Base-by-base conservation (phyloP, 1,284 basidiomycete genomes). In the Sparassis latifolia region DNA sequence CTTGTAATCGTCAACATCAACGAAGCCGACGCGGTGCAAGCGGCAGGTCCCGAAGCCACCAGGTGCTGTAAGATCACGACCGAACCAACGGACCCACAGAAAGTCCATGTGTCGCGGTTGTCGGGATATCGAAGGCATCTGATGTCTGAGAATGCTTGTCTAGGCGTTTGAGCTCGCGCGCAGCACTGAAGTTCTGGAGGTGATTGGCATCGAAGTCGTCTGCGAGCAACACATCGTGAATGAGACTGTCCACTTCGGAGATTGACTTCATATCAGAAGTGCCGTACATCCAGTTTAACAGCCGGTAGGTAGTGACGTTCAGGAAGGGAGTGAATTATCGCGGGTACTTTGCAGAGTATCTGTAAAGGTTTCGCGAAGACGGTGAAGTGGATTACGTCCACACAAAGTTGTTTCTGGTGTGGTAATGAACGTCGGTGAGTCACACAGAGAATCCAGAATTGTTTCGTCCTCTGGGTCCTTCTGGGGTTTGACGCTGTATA, bases 1-100 rank as follows among this genome's bases (percentile, higher is more conserved):
- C 10, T 55, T 52, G 0, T 54, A 44, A 43, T 70, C 62, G 4
- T 52, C 50, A 1, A 53, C 56, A 6, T 52, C 46, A 5, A 72
- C 53, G 56, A 71, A 75, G 0, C 62, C 62, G 2, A 74, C 41
- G 29, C 64, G 64, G 9, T 63, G 67, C 3, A 74, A 59, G 1
- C 55, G 52, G 3, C 59, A 54, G 9, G 38, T 10, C 9, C 43
- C 42, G 20, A 53, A 58, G 10, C 67, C 63, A 31, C 29, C 47
- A 10, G 27, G 29, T n/a, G 57, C 41, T 2, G 45, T 45, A 2
- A 58, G 52, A 27, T 65, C 62, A 4, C 42, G 40, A 0, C 60
- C 62, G 30, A 66, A 62, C 70, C 71, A 73, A 2, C 66, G 56
- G 1, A 74, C 70, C 65, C 62, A 72, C 2, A 72, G 54, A 35